A percentile compares a stretch with the other conserved stretches of the same genome.
phyloP scores from a whole-genome alignment of 768 basidiomycete genomes.

The Boletus tylopilopsis region DNA sequence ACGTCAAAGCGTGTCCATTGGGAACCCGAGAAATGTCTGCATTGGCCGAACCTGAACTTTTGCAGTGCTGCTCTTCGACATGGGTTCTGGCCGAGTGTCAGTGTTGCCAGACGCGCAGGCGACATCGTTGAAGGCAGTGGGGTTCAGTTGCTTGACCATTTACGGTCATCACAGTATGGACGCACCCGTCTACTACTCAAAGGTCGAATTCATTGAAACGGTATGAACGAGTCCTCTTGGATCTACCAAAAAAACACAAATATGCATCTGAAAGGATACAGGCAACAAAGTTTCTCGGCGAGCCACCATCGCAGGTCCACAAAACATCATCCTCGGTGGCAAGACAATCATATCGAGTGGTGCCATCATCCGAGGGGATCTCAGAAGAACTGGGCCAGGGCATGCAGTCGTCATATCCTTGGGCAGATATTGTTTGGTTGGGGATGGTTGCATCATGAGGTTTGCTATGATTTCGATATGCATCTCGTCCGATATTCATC shows the following conservation, averaged over 20 bases:
- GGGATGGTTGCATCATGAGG: constrained; percentile 89
- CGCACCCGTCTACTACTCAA: constrained; percentile 72
- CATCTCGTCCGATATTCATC: not conserved
- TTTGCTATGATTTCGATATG: constrained; percentile 28
- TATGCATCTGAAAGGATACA: constrained; percentile 60
- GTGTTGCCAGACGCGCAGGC: constrained; percentile 1
- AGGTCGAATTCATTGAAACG: constrained; percentile 86
- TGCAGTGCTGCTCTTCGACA: constrained; percentile 15
- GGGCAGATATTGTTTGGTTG: constrained; percentile 89
- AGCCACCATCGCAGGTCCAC: constrained; percentile 87
- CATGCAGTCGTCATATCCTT: constrained; percentile 93
- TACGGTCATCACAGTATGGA: constrained; percentile 45
- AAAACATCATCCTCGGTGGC: constrained; percentile 96
- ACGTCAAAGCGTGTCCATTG: not conserved
- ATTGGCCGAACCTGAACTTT: constrained; percentile 5
- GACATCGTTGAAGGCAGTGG: constrained; percentile 1
- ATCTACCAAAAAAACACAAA: not conserved
- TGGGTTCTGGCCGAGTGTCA: constrained; percentile 6
- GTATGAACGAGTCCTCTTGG: constrained; percentile 37
- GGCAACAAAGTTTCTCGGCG: constrained; percentile 94
- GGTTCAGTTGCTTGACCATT: not conserved
- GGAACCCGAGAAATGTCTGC: constrained; percentile 6
- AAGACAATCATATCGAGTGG: constrained; percentile 92
- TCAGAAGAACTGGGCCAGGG: constrained; percentile 83
- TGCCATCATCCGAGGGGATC: constrained; percentile 91